phyloP scores from a whole-genome alignment of 2,329 filamentous ascomycete genomes.

The Aspergillus proliferans region DNA sequence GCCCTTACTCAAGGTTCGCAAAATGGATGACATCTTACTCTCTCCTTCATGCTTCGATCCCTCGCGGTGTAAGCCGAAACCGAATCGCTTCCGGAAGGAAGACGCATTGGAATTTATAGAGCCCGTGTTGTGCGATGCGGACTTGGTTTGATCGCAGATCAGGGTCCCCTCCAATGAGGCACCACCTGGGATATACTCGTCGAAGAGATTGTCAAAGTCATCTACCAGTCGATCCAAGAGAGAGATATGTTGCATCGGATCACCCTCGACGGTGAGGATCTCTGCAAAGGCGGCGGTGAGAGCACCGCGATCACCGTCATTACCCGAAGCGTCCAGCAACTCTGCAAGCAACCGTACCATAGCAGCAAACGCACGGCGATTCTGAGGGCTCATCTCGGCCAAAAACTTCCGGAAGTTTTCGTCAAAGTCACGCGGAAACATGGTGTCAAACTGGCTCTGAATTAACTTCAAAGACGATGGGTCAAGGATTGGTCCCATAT shows the following conservation, averaged over 20 bases:
- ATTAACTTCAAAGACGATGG: constrained; percentile 64
- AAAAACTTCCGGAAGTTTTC: constrained; percentile 51
- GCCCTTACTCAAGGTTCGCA: constrained; percentile 83
- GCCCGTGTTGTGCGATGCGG: constrained; percentile 58
- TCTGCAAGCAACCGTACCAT: constrained; percentile 82
- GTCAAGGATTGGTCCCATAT: constrained; percentile 79
- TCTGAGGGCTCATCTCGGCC: constrained; percentile 51
- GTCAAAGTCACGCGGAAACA: constrained; percentile 45
- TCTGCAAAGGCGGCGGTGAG: constrained; percentile 86
- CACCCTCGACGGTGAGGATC: constrained; percentile 69
- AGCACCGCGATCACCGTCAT: constrained; percentile 83
- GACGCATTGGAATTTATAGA: constrained; percentile 82
- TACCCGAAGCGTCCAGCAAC: constrained; percentile 79
- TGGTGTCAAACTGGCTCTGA: constrained; percentile 48
- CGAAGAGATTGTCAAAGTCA: constrained; percentile 83
- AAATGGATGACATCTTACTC: constrained; percentile 69
- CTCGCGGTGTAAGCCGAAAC: constrained; percentile 70
- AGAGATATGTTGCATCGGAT: constrained; percentile 78
- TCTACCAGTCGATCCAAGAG: constrained; percentile 82
- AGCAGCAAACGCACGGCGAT: constrained; percentile 69
- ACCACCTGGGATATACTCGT: constrained; percentile 49
- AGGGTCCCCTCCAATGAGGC: constrained; percentile 38
- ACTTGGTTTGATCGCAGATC: constrained; percentile 53
- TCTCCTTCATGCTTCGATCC: constrained; percentile 67
- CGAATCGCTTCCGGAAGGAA: constrained; percentile 77